A percentile compares a stretch with the other conserved stretches of the same genome.
Evolutionary conservation across 768 basidiomycete species (phyloP).

Genomic region (Collybiopsis luxurians): DNA sequence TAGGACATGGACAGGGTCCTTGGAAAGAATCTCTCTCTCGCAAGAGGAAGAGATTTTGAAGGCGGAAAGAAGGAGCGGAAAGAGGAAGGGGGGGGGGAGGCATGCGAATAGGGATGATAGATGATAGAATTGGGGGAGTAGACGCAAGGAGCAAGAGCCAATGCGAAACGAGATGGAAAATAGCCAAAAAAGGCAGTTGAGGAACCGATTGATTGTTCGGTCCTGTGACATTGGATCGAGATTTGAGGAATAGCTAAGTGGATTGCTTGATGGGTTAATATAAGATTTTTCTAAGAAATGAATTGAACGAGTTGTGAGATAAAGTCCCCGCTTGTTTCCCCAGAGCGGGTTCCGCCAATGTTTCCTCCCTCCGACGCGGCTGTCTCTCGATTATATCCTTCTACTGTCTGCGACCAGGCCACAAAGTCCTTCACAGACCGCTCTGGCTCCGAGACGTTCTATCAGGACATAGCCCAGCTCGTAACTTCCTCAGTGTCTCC

Average conservation of each 20-base stretch:
- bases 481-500: slow-evolving; percentile 21
- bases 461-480: slow-evolving; percentile 22
- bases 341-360: slow-evolving; percentile 1
- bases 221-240: slow-evolving; percentile 6
- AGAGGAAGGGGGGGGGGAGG: neutral
- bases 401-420: neutral
- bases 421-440: neutral
- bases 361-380: neutral
- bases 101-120: neutral
- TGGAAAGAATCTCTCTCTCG: neutral
- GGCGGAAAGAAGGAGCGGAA: neutral
- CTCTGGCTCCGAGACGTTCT: slow-evolving; percentile 13
- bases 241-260: too few relatives aligned
- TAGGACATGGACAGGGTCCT: neutral
- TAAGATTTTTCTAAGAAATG: neutral
- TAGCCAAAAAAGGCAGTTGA: neutral
- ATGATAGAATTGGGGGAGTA: neutral
- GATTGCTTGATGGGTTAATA: neutral
- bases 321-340: slow-evolving; percentile 1
- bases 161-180: neutral
- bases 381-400: neutral
- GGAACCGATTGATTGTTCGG: slow-evolving; percentile 2
- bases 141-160: slow-evolving; percentile 1
- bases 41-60: neutral
- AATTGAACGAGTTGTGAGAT: neutral